Conservation (phyloP, 2,329 filamentous ascomycete genomes). For the Dryadomyces quercus-mongolicae region DNA sequence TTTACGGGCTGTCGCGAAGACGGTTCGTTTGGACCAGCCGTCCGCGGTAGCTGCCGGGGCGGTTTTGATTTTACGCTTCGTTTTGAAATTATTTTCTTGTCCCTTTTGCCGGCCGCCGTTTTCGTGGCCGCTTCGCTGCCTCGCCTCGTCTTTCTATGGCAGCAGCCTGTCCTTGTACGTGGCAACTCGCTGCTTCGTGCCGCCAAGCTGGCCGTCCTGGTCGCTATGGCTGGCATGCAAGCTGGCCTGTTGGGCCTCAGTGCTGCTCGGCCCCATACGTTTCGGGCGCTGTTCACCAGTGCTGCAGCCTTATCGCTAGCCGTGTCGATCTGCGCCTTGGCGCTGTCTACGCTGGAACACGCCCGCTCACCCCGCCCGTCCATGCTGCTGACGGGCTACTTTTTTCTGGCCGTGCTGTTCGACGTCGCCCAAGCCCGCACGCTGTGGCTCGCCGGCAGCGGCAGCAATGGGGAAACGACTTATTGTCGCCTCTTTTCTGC, state of each 20-base stretch:
- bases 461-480: constrained; percentile 5
- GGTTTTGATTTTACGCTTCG: constrained; percentile 35
- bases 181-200: constrained; percentile 8
- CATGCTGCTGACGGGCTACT: constrained; percentile 20
- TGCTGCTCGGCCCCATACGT: not conserved
- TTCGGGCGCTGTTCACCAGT: not conserved
- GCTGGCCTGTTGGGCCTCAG: not conserved
- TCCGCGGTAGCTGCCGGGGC: not conserved
- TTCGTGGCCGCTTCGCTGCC: constrained; percentile 20
- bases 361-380: constrained; percentile 20
- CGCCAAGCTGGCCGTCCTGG: not conserved
- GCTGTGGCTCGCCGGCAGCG: constrained; percentile 19
- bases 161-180: constrained; percentile 7
- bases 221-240: not conserved
- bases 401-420: constrained; percentile 21
- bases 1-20: not conserved
- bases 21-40: not conserved
- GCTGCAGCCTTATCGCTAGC: constrained; percentile 10
- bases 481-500: constrained; percentile 22
- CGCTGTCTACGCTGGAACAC: constrained; percentile 21
- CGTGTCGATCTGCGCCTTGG: constrained; percentile 18
- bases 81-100: constrained; percentile 27
- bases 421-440: constrained; percentile 22
- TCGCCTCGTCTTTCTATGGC: constrained; percentile 11
- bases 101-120: constrained; percentile 18